phyloP scores from a whole-genome alignment of 2,329 filamentous ascomycete species.

The Ophiostoma pallidulum region DNA sequence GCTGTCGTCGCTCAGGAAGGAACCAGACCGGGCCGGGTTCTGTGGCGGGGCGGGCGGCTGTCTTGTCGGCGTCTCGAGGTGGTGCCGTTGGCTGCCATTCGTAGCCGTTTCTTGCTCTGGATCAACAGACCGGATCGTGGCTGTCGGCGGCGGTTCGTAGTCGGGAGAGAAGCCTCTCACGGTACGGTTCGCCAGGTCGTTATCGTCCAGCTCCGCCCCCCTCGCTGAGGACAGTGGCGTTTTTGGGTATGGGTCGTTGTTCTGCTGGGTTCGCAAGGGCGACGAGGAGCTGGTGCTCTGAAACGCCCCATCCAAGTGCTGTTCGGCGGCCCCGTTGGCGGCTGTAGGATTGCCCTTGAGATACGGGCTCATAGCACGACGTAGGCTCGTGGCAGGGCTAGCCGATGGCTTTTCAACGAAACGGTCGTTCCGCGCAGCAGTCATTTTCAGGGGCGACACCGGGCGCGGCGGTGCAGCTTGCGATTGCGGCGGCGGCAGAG shows the following conservation, averaged over 20 bases:
- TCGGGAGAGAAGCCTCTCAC: constrained; percentile 62
- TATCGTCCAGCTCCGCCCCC: constrained; percentile 12
- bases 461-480: constrained; percentile 29
- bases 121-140: constrained; percentile 58
- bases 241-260: background rate
- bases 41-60: constrained; percentile 25
- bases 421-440: constrained; percentile 23
- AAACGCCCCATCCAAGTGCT: background rate
- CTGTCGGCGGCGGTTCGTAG: constrained; percentile 62
- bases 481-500: constrained; percentile 9
- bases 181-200: constrained; percentile 26
- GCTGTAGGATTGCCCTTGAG: constrained; percentile 34
- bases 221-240: background rate
- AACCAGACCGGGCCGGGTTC: constrained; percentile 32
- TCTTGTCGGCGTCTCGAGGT: constrained; percentile 28
- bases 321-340: background rate
- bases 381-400: constrained; percentile 70
- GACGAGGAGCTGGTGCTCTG: background rate
- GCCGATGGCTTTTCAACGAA: constrained; percentile 29
- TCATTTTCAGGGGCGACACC: constrained; percentile 25
- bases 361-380: constrained; percentile 82
- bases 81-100: constrained; percentile 14
- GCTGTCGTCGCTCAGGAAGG: constrained; percentile 44
- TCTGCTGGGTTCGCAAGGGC: background rate
- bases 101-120: constrained; percentile 24